These are phyloP conservation scores for Paramecium biaurelia DNA, from an alignment of 73 alveolate species.

Conservation along the genomic window DNA sequence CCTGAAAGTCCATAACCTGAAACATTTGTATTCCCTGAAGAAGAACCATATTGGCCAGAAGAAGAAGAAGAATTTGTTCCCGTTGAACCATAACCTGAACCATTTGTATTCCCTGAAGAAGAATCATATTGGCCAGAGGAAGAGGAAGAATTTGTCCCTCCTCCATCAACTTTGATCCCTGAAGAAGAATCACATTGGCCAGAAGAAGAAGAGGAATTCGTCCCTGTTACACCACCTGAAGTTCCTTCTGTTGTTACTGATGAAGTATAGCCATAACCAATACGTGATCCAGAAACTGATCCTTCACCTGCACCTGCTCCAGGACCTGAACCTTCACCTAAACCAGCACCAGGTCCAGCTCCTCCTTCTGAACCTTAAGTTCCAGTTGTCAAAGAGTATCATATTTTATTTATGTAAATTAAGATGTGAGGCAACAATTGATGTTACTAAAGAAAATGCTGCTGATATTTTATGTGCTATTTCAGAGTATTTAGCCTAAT, in stretches of 20 bases:
- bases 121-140: neutral
- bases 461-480: constrained; percentile 50
- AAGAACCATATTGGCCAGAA: neutral
- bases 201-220: neutral
- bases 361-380: constrained; percentile 32
- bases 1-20: neutral
- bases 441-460: constrained; percentile 42
- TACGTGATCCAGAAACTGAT: neutral
- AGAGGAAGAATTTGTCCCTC: neutral
- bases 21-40: neutral
- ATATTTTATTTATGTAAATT: neutral
- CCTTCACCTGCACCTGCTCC: neutral
- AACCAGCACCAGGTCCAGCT: neutral
- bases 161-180: neutral
- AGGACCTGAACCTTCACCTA: neutral
- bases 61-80: neutral
- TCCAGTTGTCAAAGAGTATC: neutral
- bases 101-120: neutral
- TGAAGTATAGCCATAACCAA: neutral
- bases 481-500: constrained; percentile 34
- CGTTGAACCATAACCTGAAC: neutral
- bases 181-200: neutral
- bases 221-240: neutral
- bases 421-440: constrained; percentile 47
- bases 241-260: neutral